Conservation (phyloP, 345 rosid genomes). For the Trapa bicornis region DNA sequence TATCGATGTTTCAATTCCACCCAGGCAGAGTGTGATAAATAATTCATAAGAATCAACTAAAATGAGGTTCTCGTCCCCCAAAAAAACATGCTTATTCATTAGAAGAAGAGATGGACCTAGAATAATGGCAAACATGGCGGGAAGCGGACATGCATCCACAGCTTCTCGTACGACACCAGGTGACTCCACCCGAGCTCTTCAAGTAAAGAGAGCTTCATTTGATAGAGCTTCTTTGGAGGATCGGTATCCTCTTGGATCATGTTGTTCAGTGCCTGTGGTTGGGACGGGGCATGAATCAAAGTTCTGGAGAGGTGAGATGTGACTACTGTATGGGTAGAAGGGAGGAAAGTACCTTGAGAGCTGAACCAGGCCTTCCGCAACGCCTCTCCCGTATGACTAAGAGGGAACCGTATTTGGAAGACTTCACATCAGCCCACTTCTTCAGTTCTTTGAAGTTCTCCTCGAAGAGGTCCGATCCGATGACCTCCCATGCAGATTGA, state of each 20-base stretch:
- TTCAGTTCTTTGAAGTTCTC: slow-evolving; percentile 62
- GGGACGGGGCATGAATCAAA: neutral
- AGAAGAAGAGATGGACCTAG: slow-evolving; percentile 10
- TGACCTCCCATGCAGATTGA: slow-evolving; percentile 19
- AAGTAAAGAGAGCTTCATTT: slow-evolving; percentile 60
- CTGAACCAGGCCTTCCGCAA: slow-evolving; percentile 58
- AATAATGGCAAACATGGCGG: slow-evolving; percentile 68
- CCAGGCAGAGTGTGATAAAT: too few relatives aligned
- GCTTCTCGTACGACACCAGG: slow-evolving; percentile 47
- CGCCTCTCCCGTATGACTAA: slow-evolving; percentile 65
- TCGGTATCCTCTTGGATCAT: slow-evolving; percentile 69
- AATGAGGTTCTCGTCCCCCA: too few relatives aligned
- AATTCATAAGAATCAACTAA: too few relatives aligned
- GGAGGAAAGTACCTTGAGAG: slow-evolving; percentile 55
- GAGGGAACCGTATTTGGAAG: slow-evolving; percentile 65
- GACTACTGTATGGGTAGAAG: neutral
- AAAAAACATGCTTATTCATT: too few relatives aligned
- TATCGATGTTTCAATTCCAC: too few relatives aligned
- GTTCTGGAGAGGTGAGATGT: neutral
- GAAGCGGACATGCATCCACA: slow-evolving; percentile 89
- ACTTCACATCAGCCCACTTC: slow-evolving; percentile 85
- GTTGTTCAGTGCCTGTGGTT: slow-evolving; percentile 71
- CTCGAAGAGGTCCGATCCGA: slow-evolving; percentile 47
- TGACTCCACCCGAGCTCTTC: slow-evolving; percentile 82
- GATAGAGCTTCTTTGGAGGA: slow-evolving; percentile 63